phyloP scores from a whole-genome alignment of 1,139 yeast species.

The Candida dubliniensis region DNA sequence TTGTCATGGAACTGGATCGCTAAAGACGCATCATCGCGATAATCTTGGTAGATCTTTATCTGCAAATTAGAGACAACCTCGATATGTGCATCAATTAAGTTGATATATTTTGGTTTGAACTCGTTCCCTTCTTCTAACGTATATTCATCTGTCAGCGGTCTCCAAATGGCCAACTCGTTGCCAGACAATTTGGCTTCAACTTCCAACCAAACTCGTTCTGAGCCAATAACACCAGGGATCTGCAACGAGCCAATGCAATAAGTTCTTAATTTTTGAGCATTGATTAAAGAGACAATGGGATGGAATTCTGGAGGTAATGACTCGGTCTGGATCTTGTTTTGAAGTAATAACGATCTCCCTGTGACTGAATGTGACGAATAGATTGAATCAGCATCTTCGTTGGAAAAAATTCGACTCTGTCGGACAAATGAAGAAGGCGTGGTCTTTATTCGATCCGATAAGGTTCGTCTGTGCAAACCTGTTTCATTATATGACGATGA shows the following conservation, averaged over 20 bases:
- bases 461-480: conserved; percentile 17
- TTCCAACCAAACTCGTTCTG: conserved; percentile 30
- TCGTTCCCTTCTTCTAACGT: conserved; percentile 26
- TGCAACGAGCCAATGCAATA: conserved; percentile 37
- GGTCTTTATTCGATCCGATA: conserved; percentile 31
- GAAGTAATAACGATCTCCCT: conserved; percentile 20
- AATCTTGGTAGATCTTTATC: conserved; percentile 41
- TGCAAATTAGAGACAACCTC: conserved; percentile 23
- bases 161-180: conserved; percentile 52
- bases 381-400: conserved; percentile 17
- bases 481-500: conserved; percentile 9
- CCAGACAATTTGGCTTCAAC: conserved; percentile 52
- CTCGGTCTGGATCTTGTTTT: conserved; percentile 26
- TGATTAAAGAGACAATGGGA: conserved; percentile 43
- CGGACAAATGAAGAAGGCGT: conserved; percentile 44
- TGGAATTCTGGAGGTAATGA: conserved; percentile 39
- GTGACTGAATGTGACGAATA: conserved; percentile 16
- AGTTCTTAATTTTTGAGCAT: conserved; percentile 42
- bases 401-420: conserved; percentile 36
- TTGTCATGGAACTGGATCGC: conserved; percentile 32
- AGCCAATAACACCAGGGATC: conserved; percentile 14
- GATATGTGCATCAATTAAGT: conserved; percentile 47
- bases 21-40: conserved; percentile 33
- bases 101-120: conserved; percentile 47
- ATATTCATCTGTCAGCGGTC: conserved; percentile 28